These are phyloP conservation scores for Ophiostoma novo-ulmi DNA, from an alignment of 2,329 filamentous ascomycete species.

Conservation along the genomic window DNA sequence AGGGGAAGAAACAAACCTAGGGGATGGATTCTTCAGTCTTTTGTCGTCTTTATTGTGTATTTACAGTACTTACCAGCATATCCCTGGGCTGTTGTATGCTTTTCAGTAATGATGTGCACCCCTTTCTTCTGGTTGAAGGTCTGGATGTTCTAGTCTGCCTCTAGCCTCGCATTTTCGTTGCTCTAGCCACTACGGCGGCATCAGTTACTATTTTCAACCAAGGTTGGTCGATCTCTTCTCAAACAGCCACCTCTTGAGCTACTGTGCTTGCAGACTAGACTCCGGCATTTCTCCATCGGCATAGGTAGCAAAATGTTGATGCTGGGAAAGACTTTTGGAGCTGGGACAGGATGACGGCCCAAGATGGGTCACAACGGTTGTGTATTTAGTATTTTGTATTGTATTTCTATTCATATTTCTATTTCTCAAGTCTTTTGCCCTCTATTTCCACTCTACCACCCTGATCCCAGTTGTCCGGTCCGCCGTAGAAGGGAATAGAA, in stretches of 20 bases:
- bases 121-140: background rate
- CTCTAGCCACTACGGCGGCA: background rate
- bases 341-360: background rate
- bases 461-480: constrained; percentile 6
- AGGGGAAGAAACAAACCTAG: constrained; percentile 8
- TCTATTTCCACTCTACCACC: background rate
- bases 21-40: background rate
- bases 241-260: background rate
- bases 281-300: background rate
- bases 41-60: background rate
- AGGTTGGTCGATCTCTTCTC: background rate
- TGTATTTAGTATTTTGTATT: background rate
- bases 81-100: background rate
- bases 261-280: background rate
- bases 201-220: constrained; percentile 6
- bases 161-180: background rate
- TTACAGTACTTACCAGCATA: background rate
- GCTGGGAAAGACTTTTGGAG: no score
- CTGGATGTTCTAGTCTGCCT: background rate
- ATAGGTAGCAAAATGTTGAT: background rate
- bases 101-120: constrained; percentile 12
- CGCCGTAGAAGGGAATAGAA: constrained; percentile 2
- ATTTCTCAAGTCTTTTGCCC: background rate
- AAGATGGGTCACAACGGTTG: background rate
- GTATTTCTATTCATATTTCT: background rate